Evolutionary conservation across 2,329 filamentous ascomycete genomes (phyloP).

Genomic region (Chaetomiaceae sp.): DNA sequence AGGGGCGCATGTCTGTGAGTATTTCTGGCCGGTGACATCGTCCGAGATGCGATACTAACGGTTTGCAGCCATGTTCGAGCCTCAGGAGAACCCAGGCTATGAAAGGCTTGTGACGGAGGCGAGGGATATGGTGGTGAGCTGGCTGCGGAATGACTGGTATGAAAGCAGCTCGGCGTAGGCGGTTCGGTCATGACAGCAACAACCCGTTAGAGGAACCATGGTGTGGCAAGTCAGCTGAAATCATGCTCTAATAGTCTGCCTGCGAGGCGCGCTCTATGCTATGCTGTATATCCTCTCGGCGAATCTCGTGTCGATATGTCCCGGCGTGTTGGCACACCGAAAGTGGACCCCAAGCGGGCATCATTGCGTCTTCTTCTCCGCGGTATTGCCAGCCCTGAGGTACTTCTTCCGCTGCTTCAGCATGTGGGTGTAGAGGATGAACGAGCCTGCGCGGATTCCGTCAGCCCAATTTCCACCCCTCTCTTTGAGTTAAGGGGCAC

Average conservation of each 20-base stretch:
- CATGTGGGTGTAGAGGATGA: slow-evolving; percentile 92
- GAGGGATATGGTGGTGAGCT: slow-evolving; percentile 59
- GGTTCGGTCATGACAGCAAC: slow-evolving; percentile 16
- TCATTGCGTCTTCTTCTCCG: slow-evolving; percentile 43
- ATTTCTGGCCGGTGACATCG: neutral
- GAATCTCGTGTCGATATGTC: neutral
- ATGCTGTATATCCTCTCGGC: neutral
- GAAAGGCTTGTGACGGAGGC: slow-evolving; percentile 62
- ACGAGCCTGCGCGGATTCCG: slow-evolving; percentile 46
- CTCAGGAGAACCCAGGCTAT: slow-evolving; percentile 68
- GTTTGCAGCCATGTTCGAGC: slow-evolving; percentile 64
- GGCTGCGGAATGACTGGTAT: slow-evolving; percentile 65
- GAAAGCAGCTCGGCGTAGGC: slow-evolving; percentile 44
- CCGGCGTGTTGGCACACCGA: neutral
- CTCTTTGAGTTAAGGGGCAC: slow-evolving; percentile 29
- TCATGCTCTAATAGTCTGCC: slow-evolving; percentile 2
- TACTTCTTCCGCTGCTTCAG: slow-evolving; percentile 77
- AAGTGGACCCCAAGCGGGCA: neutral
- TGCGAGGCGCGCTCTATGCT: slow-evolving; percentile 3
- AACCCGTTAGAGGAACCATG: neutral
- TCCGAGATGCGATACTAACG: slow-evolving; percentile 14
- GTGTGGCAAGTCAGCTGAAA: neutral
- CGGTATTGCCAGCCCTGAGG: slow-evolving; percentile 46
- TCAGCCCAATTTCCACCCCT: neutral
- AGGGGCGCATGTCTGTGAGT: slow-evolving; percentile 69